These are phyloP conservation scores for Adansonia digitata DNA, from an alignment of 345 rosid genomes.

Conservation along the genomic window DNA sequence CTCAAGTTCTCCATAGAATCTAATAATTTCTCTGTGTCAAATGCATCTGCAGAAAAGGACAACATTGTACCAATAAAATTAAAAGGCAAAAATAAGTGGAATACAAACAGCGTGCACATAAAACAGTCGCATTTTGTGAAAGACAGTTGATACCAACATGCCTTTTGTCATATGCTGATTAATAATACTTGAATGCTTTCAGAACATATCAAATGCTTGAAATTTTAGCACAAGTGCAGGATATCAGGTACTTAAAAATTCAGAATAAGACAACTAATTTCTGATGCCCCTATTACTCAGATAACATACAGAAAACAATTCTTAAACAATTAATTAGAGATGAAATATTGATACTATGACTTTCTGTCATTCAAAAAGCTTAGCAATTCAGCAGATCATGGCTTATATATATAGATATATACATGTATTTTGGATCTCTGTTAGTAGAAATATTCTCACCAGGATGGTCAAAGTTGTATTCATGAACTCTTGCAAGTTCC, in stretches of 20 bases:
- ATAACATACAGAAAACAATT: neutral
- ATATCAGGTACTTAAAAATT: neutral
- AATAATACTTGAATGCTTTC: neutral
- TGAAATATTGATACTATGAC: neutral
- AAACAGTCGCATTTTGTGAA: neutral
- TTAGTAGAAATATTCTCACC: conserved; percentile 54
- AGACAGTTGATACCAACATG: neutral
- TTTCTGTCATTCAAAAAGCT: neutral
- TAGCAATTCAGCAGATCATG: neutral
- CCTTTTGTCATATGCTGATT: neutral
- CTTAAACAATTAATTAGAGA: neutral
- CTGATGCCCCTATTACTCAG: neutral
- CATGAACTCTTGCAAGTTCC: conserved; percentile 81
- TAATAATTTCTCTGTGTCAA: conserved; percentile 73
- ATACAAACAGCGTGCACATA: neutral
- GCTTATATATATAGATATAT: too few relatives aligned
- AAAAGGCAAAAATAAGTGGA: neutral
- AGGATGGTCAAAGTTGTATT: conserved; percentile 98
- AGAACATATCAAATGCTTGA: neutral
- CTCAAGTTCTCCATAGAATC: conserved; percentile 82
- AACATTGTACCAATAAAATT: conserved; percentile 12
- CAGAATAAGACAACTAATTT: conserved; percentile 1
- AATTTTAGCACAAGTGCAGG: neutral
- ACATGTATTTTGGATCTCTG: conserved; percentile 1
- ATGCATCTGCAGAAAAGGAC: conserved; percentile 65